phyloP scores from a whole-genome alignment of 108 stramenopile genomes.

The Nannochloropsis gaditana region DNA sequence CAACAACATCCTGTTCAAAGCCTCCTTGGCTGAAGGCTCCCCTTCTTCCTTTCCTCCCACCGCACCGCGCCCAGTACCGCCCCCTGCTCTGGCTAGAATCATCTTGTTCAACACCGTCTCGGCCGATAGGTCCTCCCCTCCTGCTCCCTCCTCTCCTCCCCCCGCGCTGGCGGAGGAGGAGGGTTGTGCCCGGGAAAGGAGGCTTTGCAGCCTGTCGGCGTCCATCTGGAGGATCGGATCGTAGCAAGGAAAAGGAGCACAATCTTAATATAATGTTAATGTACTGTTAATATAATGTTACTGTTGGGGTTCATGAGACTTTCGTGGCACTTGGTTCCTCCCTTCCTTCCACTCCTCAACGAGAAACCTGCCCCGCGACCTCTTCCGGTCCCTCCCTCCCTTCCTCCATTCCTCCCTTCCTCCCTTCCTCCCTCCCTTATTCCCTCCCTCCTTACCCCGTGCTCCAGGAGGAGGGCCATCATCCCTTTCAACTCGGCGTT shows the following conservation, averaged over 20 bases:
- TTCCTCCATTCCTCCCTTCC: not conserved
- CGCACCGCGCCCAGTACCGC: not conserved
- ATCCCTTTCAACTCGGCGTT: not conserved
- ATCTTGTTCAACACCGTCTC: too few species aligned
- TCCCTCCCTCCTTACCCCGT: too few species aligned
- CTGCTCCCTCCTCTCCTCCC: not conserved
- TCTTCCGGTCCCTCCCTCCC: too few species aligned
- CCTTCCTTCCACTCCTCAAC: not conserved
- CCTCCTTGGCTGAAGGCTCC: not conserved
- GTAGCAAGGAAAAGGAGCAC: not conserved
- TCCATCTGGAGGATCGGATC: not conserved
- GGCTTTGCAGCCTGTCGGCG: not conserved
- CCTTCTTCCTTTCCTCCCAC: not conserved
- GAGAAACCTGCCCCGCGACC: not conserved
- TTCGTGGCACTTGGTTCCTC: not conserved
- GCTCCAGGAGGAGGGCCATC: not conserved
- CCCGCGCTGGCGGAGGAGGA: not conserved
- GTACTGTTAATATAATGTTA: too few species aligned
- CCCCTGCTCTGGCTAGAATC: too few species aligned
- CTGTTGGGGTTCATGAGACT: not conserved
- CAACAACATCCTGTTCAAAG: not conserved
- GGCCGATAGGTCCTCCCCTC: too few species aligned
- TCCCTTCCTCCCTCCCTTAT: not conserved
- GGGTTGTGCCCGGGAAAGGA: not conserved
- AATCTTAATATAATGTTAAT: not conserved